Evolutionary conservation across 768 basidiomycete genomes (phyloP), one percentile per base, ranked within the genome.

Genomic region (Rickenella mellea): DNA sequence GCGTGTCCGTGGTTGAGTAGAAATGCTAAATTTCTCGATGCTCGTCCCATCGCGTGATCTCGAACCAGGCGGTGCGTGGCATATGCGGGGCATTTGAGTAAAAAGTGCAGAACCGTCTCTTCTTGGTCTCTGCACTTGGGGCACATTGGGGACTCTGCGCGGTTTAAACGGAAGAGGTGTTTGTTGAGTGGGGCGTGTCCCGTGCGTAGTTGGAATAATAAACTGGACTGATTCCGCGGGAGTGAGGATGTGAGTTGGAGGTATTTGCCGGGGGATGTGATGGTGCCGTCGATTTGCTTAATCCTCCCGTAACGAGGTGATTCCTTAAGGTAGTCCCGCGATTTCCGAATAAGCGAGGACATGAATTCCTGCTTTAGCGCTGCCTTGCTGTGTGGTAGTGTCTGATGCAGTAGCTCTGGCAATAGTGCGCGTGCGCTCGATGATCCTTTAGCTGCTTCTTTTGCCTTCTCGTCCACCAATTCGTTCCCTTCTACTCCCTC

Each of bases 161-260:
- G 48, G 1, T 44, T 42, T 7, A 68, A 58, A 2, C 45, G 27
- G 39, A 58, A 48, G 0, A 71, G 56, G 50, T 63, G 55, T 6
- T 47, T 26, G 29, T 61, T 56, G 2, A 66, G 54, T 0, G 58
- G 55, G 6, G 42, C 29, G 41, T 57, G 55, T 20, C 57, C 55
- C 2, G 60, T 60, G 6, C 58, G 31, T 1, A 67, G 55, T 27
- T 64, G 63, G n/a, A n/a, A n/a, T n/a, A n/a, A n/a, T n/a, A n/a
- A n/a, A n/a, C n/a, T n/a, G n/a, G n/a, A n/a, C n/a, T n/a, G n/a
- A n/a, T n/a, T n/a, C n/a, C n/a, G n/a, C n/a, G n/a, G n/a, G n/a
- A n/a, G n/a, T n/a, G n/a, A n/a, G n/a, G n/a, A n/a, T 19, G 56
- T 45, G 9, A 63, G 48, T 1, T 51, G 22, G 28, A 41, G 44